These are phyloP conservation scores for Mycena filopes DNA, from an alignment of 768 basidiomycete genomes.

Conservation along the genomic window DNA sequence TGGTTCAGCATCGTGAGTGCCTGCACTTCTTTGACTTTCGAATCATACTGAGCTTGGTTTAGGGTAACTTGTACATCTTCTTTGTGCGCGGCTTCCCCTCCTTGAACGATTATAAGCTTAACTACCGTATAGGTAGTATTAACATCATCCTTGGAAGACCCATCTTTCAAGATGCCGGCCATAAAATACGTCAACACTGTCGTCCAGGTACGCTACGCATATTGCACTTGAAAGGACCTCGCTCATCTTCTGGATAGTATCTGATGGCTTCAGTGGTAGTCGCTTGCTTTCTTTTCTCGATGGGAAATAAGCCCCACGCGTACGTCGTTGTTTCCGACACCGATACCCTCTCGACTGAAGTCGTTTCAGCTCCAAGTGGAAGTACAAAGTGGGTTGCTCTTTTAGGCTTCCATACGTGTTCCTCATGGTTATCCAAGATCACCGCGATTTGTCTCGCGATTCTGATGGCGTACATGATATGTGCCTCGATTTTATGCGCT, in stretches of 20 bases:
- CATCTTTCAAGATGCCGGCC: slow-evolving; percentile 68
- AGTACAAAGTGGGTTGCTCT: too few relatives aligned
- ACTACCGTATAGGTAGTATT: slow-evolving; percentile 71
- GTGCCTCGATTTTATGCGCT: slow-evolving; percentile 84
- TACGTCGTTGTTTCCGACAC: slow-evolving; percentile 43
- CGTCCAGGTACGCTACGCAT: slow-evolving; percentile 63
- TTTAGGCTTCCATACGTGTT: too few relatives aligned
- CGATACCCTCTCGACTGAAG: not conserved
- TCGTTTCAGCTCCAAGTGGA: slow-evolving; percentile 73
- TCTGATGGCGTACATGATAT: slow-evolving; percentile 86
- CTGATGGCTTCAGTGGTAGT: slow-evolving; percentile 85
- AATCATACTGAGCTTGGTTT: not conserved
- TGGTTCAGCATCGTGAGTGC: slow-evolving; percentile 88
- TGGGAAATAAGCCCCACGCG: slow-evolving; percentile 95
- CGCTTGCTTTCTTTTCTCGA: slow-evolving; percentile 92
- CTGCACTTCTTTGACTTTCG: slow-evolving; percentile 20
- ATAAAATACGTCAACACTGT: slow-evolving; percentile 82
- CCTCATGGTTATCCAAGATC: too few relatives aligned
- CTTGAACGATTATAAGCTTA: slow-evolving; percentile 4
- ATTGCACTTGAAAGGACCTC: slow-evolving; percentile 10
- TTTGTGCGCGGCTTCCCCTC: slow-evolving; percentile 68
- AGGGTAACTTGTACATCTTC: slow-evolving; percentile 97
- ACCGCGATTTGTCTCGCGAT: slow-evolving; percentile 78
- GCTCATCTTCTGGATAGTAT: slow-evolving; percentile 59
- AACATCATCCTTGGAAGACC: slow-evolving; percentile 87